These are phyloP conservation scores for Naegleria gruberi DNA, from an alignment of 208 protist genomes.

Conservation along the genomic window DNA sequence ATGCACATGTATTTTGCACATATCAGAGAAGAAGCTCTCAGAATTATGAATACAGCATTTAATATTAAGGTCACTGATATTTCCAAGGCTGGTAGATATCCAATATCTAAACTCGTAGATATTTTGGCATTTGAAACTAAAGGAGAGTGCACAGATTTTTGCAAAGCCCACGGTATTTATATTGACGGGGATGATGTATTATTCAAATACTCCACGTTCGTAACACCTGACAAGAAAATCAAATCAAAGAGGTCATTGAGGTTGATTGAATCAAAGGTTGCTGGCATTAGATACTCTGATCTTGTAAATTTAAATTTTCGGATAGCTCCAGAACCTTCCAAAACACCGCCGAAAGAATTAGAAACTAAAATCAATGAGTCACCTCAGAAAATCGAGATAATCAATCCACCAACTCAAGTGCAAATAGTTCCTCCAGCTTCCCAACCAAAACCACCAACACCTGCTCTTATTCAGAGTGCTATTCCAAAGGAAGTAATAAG, in stretches of 20 bases:
- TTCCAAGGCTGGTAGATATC: neutral
- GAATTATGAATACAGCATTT: constrained; percentile 21
- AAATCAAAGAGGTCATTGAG: neutral
- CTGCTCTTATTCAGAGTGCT: neutral
- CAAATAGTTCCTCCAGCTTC: neutral
- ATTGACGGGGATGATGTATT: neutral
- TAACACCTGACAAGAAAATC: neutral
- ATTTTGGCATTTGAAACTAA: neutral
- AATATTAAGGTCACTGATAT: neutral
- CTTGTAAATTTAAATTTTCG: neutral
- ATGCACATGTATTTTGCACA: constrained; percentile 23
- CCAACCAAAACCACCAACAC: neutral
- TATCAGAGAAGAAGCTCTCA: constrained; percentile 16
- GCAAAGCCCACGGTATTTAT: neutral
- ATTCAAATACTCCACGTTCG: neutral
- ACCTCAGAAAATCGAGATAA: neutral
- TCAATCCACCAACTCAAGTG: neutral
- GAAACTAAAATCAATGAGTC: too few relatives aligned
- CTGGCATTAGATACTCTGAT: neutral
- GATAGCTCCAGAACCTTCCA: neutral
- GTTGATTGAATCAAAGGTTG: neutral
- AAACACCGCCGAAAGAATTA: neutral
- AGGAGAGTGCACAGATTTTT: neutral
- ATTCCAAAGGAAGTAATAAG: neutral
- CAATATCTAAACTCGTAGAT: neutral